Base-by-base conservation (phyloP, 345 rosid species). In the Citrus inodora region DNA sequence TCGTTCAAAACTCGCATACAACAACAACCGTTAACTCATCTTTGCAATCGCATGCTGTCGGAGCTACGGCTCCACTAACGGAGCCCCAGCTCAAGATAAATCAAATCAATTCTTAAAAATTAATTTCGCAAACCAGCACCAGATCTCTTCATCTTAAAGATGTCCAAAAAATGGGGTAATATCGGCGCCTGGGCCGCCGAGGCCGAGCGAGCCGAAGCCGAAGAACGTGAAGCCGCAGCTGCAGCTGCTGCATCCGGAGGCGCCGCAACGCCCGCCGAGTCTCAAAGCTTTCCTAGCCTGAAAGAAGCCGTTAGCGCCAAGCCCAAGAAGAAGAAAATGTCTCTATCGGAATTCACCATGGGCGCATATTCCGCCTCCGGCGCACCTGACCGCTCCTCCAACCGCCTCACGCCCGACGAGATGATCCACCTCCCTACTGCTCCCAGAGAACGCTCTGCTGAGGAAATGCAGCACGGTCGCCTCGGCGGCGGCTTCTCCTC, bases 171-270 rank as follows among this genome's bases (percentile, higher is more conserved):
- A 9, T 90, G 97, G 98, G 90, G 98, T 70, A 85, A 75, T 76
- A 86, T 92, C 88, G 97, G 98, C 83, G 86, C 90, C 27, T 94
- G 99, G 99, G 99, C 99, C 75, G 97, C 91, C 78, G 99, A 96
- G 79, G 91, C 94, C 27, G 99, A 96, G 87, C 88, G 82, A 21
- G 97, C 89, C 24, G 96, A 92, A 35, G 93, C 84, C 37, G 97
- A 88, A 40, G 92, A 87, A 77, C 88, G 76, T 38, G 88, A 81
- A 67, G 64, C 79, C 17, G 87, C 81, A 0, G 83, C 83, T 1
- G 84, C 87, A 1, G 83, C 83, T 0, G 84, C 84, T 13, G 88
- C 83, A 5, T 64, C 82, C 0, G 83, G 80, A 40, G 51, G 51
- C 51, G 74, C 78, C 37, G 76, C 61, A 6, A 60, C 81, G 1